Base-by-base conservation (phyloP, 1,284 basidiomycete species). In the Rhodotorula sp. region DNA sequence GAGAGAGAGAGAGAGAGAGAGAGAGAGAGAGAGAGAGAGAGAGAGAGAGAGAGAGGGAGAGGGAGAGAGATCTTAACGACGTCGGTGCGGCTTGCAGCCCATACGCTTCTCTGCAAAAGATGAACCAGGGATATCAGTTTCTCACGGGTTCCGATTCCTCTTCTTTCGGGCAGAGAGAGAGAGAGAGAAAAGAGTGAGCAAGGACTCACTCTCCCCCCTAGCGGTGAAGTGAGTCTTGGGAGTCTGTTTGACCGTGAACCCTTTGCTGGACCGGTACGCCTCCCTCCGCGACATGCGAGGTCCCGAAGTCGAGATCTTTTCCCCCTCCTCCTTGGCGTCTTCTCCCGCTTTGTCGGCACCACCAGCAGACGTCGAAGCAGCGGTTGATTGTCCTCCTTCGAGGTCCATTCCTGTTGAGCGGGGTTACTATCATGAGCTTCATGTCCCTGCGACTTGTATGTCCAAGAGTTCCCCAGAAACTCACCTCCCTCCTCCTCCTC, bases 31-130 rank as follows among this genome's bases (percentile, higher is more conserved):
- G 38, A 50, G n/a, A n/a, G n/a, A n/a, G 12, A 38, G 38, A 38
- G 28, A 49, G 16, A 26, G 38, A 45, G n/a, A 34, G 34, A 3
- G 34, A 34, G 34, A 16, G 26, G 19, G 38, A 15, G 43, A 7
- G 38, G 43, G 43, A 7, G 31, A 0, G 31, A 4, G 21, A 47
- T 23, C 21, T 78, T 94, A 98, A 83, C 88, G 68, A 43, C 74
- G 64, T 5, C 74, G 71, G 38, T 73, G 67, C 18, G 74, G 74
- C 62, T 75, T 75, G 74, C 74, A 75, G 21, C 66, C 74, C 65
- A 50, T 62, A 31, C 68, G 64, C 55, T 73, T 73, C 61, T 65
- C 67, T 68, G 62, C 61, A 28, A 8, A 43, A 12, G 52, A 28
- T 16, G 23, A 19, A 15, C 15, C 5, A 16, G 31, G 14, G 18